These are phyloP conservation scores for Kandelia obovata DNA, from an alignment of 345 rosid species.

Conservation along the genomic window DNA sequence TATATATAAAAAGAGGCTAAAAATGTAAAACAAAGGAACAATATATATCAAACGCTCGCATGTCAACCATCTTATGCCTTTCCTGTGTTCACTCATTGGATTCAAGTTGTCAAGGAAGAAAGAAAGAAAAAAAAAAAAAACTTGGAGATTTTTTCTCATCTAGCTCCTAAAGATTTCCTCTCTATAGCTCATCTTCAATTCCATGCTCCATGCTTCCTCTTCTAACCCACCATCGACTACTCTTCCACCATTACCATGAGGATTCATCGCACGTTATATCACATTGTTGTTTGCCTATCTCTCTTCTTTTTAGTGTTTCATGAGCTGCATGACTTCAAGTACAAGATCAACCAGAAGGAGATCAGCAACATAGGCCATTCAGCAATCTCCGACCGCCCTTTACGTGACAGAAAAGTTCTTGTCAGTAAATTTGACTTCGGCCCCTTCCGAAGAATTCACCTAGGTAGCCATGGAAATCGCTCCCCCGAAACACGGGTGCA, in stretches of 20 bases:
- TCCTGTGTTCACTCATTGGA: conserved; percentile 9
- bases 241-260: conserved; percentile 50
- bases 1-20: background rate
- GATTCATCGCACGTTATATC: conserved; percentile 29
- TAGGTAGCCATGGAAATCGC: conserved; percentile 11
- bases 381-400: conserved; percentile 5
- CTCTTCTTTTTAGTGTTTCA: conserved; percentile 51
- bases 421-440: conserved; percentile 55
- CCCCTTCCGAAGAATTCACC: conserved; percentile 41
- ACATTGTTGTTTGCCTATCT: conserved; percentile 50
- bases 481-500: conserved; percentile 11
- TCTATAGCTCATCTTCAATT: conserved; percentile 2
- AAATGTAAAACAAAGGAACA: background rate
- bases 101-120: conserved; percentile 11
- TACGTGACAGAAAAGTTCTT: conserved; percentile 44
- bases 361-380: background rate
- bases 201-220: conserved; percentile 50
- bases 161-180: background rate
- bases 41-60: background rate
- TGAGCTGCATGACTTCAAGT: conserved; percentile 34
- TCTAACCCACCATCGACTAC: conserved; percentile 25
- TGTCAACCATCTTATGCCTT: conserved; percentile 16
- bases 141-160: background rate
- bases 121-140: background rate
- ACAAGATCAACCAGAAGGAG: conserved; percentile 20